A percentile compares a stretch with the other conserved stretches of the same genome.
Conservation (phyloP, 495 filamentous ascomycete genomes). For the Pyrenula aspistea region DNA sequence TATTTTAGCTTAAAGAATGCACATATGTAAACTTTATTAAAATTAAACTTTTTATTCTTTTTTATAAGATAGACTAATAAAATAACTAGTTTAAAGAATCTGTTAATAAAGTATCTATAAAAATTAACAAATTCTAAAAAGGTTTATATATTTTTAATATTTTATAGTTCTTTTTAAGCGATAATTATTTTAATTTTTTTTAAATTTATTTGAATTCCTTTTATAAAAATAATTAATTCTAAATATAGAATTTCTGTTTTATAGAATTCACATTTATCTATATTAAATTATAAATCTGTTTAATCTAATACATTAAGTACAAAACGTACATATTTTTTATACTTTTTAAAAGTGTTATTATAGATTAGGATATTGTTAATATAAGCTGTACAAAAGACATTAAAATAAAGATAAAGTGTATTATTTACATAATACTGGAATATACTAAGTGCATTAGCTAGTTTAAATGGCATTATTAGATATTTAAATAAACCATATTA, state of each 20-base stretch:
- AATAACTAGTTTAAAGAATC: conserved; percentile 9
- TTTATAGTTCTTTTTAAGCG: conserved; percentile 10
- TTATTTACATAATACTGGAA: conserved; percentile 13
- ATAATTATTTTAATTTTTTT: conserved; percentile 11
- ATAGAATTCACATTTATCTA: conserved; percentile 9
- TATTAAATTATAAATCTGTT: conserved; percentile 4
- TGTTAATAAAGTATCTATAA: conserved; percentile 18
- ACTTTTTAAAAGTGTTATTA: conserved; percentile 5
- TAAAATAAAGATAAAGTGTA: conserved; percentile 6
- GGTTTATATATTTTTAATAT: conserved; percentile 10
- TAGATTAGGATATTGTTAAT: conserved; percentile 11
- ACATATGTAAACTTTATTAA: no score
- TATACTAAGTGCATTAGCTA: conserved; percentile 4
- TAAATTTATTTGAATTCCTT: conserved; percentile 7
- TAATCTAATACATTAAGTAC: conserved; percentile 1
- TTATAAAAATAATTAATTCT: conserved; percentile 2
- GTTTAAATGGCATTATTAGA: conserved; percentile 3
- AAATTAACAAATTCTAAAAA: conserved; percentile 26
- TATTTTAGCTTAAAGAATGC: conserved; percentile 4
- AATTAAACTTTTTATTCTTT: conserved; percentile 3
- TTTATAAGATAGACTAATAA: conserved; percentile 4
- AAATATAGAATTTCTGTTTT: conserved; percentile 6
- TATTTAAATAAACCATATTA: conserved; percentile 3
- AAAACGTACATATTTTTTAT: conserved; percentile 8
- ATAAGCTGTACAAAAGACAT: conserved; percentile 8